phyloP scores from a whole-genome alignment of 2,329 filamentous ascomycete genomes.

The Cladophialophora exuberans region DNA sequence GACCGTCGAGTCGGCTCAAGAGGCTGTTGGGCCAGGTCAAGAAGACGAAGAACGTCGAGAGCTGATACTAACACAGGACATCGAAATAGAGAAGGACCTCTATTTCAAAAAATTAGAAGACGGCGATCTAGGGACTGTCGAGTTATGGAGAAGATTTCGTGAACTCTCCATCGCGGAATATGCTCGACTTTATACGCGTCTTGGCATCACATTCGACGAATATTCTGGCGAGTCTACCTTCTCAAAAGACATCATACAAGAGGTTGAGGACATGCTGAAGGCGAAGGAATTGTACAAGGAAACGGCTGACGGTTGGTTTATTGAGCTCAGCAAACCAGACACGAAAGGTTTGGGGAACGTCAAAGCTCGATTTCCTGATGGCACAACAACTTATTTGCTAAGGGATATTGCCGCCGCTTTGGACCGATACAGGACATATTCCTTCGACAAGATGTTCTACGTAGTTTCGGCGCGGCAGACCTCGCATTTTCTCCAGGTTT shows the following conservation, averaged over 20 bases:
- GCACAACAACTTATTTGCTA: conserved; percentile 76
- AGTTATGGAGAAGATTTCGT: conserved; percentile 68
- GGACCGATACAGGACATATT: conserved; percentile 62
- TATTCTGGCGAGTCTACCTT: conserved; percentile 77
- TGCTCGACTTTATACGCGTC: conserved; percentile 67
- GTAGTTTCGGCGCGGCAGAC: conserved; percentile 75
- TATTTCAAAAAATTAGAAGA: conserved; percentile 76
- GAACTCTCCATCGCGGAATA: conserved; percentile 70
- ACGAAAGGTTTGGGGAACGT: conserved; percentile 71
- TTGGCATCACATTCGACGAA: conserved; percentile 70
- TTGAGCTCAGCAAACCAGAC: conserved; percentile 72
- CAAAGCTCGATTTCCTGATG: conserved; percentile 72
- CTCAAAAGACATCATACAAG: conserved; percentile 66
- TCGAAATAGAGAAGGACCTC: conserved; percentile 48
- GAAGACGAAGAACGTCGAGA: conserved; percentile 38
- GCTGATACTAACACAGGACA: conserved; percentile 47
- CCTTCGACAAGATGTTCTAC: conserved; percentile 80
- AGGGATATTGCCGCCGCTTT: conserved; percentile 77
- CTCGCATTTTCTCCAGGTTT: conserved; percentile 72
- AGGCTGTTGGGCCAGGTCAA: too few species aligned
- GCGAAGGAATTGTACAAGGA: conserved; percentile 69
- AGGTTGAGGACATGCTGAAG: conserved; percentile 63
- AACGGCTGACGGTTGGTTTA: conserved; percentile 71
- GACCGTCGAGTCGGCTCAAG: conserved; percentile 56
- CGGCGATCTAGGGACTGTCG: conserved; percentile 62